Evolutionary conservation across 2,329 filamentous ascomycete genomes (phyloP).

Genomic region (Pseudonectria buxi): DNA sequence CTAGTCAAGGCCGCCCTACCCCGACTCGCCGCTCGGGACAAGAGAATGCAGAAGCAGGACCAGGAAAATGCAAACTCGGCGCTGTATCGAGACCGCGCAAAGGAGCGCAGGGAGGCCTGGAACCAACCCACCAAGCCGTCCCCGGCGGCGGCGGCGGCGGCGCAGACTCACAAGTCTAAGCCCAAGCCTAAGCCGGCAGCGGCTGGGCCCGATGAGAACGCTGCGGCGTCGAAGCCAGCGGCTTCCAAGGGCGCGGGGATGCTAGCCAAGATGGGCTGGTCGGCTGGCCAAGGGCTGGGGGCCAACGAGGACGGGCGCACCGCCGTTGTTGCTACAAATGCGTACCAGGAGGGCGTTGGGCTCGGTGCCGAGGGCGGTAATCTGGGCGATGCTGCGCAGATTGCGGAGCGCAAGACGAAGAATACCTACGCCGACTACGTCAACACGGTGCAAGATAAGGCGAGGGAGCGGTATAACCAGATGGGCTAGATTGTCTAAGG

Average conservation of each 20-base stretch:
- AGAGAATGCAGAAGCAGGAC: slow-evolving; percentile 26
- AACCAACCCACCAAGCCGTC: slow-evolving; percentile 52
- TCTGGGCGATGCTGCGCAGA: slow-evolving; percentile 58
- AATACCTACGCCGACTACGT: slow-evolving; percentile 57
- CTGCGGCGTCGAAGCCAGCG: slow-evolving; percentile 23
- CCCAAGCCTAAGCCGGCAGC: slow-evolving; percentile 25
- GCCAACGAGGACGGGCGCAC: slow-evolving; percentile 56
- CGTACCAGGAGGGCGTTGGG: slow-evolving; percentile 63
- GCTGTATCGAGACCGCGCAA: slow-evolving; percentile 59
- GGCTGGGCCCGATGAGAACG: slow-evolving; percentile 13
- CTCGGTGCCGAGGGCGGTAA: slow-evolving; percentile 64
- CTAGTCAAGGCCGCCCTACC: slow-evolving; percentile 44
- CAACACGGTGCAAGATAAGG: slow-evolving; percentile 57
- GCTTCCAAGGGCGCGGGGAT: slow-evolving; percentile 60
- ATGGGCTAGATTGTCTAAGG: slow-evolving; percentile 28
- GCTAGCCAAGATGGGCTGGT: slow-evolving; percentile 69
- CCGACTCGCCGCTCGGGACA: slow-evolving; percentile 33
- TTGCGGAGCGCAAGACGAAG: slow-evolving; percentile 56
- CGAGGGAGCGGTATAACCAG: slow-evolving; percentile 58
- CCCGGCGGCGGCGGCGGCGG: slow-evolving; percentile 4
- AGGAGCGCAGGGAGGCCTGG: slow-evolving; percentile 57
- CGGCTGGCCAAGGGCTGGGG: slow-evolving; percentile 56
- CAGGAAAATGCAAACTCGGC: slow-evolving; percentile 17
- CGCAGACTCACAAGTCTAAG: slow-evolving; percentile 31
- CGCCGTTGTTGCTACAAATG: slow-evolving; percentile 55